phyloP scores from a whole-genome alignment of 1,284 basidiomycete genomes.

The Marasmius oreades region DNA sequence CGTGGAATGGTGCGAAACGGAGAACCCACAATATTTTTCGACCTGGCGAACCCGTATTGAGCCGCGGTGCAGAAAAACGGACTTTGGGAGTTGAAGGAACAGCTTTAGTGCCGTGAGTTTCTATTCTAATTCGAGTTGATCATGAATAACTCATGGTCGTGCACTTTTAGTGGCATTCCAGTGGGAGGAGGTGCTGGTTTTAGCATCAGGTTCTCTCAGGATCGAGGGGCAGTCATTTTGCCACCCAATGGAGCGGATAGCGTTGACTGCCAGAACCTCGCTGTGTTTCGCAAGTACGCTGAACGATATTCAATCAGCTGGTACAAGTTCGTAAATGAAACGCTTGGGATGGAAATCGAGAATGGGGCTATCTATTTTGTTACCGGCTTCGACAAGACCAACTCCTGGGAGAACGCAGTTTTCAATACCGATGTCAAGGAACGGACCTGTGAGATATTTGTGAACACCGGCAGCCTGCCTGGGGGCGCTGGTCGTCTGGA shows the following conservation, averaged over 20 bases:
- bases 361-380: conserved; percentile 10
- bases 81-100: neutral
- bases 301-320: conserved; percentile 3
- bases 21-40: neutral
- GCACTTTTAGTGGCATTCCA: neutral
- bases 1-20: neutral
- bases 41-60: neutral
- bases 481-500: neutral
- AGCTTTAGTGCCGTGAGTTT: neutral
- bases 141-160: no score
- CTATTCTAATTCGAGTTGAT: no score
- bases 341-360: conserved; percentile 1
- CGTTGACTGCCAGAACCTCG: neutral
- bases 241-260: conserved; percentile 9
- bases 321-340: conserved; percentile 8
- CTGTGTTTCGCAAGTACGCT: conserved; percentile 3
- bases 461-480: neutral
- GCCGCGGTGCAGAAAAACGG: neutral
- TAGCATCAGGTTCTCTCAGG: neutral
- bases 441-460: neutral
- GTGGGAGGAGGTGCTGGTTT: neutral
- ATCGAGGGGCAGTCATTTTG: conserved; percentile 6
- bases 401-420: conserved; percentile 6
- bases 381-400: conserved; percentile 13
- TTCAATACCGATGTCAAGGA: neutral